These are phyloP conservation scores for Lactarius tabidus DNA, from an alignment of 768 basidiomycete genomes.

Conservation along the genomic window DNA sequence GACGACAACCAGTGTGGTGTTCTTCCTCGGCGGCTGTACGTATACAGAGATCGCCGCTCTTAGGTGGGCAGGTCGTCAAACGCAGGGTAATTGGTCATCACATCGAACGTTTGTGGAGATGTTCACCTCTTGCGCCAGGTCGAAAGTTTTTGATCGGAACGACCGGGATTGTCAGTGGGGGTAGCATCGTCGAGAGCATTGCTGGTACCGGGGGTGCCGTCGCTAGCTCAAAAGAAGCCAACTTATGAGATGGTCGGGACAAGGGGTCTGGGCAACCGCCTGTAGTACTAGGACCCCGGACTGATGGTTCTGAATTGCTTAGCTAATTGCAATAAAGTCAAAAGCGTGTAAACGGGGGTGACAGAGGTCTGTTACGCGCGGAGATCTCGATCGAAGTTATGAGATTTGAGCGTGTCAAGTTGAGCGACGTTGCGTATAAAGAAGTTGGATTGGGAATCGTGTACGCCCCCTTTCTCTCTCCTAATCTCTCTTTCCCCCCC, in stretches of 20 bases:
- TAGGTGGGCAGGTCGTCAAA: slow-evolving; percentile 86
- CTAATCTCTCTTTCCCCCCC: slow-evolving; percentile 26
- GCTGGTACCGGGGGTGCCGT: slow-evolving; percentile 41
- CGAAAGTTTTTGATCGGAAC: slow-evolving; percentile 88
- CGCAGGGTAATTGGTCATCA: slow-evolving; percentile 51
- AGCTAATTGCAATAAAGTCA: background rate
- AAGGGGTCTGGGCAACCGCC: background rate
- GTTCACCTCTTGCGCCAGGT: slow-evolving; percentile 42
- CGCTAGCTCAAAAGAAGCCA: slow-evolving; percentile 42
- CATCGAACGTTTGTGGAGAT: background rate
- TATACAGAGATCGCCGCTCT: slow-evolving; percentile 96
- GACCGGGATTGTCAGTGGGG: slow-evolving; percentile 84
- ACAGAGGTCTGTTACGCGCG: slow-evolving; percentile 19
- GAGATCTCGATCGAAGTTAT: slow-evolving; percentile 27
- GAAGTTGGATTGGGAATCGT: slow-evolving; percentile 19
- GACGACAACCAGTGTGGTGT: slow-evolving; percentile 82
- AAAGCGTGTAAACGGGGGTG: slow-evolving; percentile 13
- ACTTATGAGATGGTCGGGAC: slow-evolving; percentile 32
- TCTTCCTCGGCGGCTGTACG: slow-evolving; percentile 96
- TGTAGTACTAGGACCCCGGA: slow-evolving; percentile 7
- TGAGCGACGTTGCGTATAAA: slow-evolving; percentile 22
- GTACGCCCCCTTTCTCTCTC: slow-evolving; percentile 30
- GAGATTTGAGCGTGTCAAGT: slow-evolving; percentile 23
- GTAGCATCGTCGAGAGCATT: slow-evolving; percentile 65
- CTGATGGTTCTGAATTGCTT: background rate